Conservation (phyloP, 2,329 filamentous ascomycete species). For the Berkeleyomyces rouxiae region DNA sequence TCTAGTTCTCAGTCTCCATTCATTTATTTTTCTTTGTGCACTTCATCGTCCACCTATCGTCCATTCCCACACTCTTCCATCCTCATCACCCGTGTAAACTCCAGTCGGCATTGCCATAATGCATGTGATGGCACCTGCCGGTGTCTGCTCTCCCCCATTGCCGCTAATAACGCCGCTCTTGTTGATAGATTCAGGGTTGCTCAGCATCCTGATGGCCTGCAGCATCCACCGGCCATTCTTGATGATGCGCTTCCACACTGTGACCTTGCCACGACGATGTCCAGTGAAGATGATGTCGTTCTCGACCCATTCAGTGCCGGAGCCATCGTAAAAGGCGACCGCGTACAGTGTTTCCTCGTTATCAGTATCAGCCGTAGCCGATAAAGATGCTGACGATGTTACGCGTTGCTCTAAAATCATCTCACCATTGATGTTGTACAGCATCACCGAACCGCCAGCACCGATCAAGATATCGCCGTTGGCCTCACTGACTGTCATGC, state of each 20-base stretch:
- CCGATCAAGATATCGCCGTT: conserved; percentile 82
- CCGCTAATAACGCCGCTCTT: neutral
- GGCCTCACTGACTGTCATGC: conserved; percentile 74
- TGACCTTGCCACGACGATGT: conserved; percentile 68
- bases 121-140: conserved; percentile 60
- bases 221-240: conserved; percentile 42
- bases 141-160: conserved; percentile 33
- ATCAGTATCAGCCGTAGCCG: conserved; percentile 21
- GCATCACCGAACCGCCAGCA: conserved; percentile 52
- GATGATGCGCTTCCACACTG: conserved; percentile 49
- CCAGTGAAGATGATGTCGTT: conserved; percentile 77
- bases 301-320: conserved; percentile 81
- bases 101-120: conserved; percentile 67
- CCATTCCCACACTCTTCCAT: conserved; percentile 49
- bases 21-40: neutral
- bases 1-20: neutral
- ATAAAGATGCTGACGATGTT: conserved; percentile 28
- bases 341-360: conserved; percentile 59
- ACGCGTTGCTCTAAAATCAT: conserved; percentile 68
- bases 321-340: conserved; percentile 85
- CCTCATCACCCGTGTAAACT: conserved; percentile 89
- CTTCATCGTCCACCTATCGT: conserved; percentile 26
- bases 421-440: conserved; percentile 82
- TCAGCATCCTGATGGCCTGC: conserved; percentile 63
- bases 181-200: conserved; percentile 46